Conservation (phyloP, 352 stramenopile species). For the Phytophthora vignae region DNA sequence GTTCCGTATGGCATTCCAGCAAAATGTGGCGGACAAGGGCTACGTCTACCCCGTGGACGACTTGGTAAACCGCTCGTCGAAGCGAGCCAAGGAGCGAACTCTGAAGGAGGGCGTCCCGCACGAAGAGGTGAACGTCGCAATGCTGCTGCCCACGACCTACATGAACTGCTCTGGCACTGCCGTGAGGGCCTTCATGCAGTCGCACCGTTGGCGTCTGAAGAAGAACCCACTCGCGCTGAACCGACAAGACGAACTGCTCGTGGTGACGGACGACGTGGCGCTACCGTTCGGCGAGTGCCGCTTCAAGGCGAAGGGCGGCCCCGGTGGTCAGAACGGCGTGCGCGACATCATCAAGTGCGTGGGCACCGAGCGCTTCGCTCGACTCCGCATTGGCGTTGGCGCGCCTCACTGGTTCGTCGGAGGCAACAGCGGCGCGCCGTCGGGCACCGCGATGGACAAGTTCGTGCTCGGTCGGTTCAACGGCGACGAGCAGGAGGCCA, state of each 20-base stretch:
- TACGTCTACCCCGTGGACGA: constrained; percentile 68
- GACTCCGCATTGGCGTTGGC: constrained; percentile 84
- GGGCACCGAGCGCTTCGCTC: constrained; percentile 81
- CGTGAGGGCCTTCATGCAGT: constrained; percentile 83
- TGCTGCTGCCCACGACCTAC: constrained; percentile 81
- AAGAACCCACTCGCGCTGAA: constrained; percentile 83
- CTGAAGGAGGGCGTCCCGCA: constrained; percentile 78
- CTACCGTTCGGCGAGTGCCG: constrained; percentile 84
- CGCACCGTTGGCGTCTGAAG: constrained; percentile 85
- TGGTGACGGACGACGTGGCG: constrained; percentile 83
- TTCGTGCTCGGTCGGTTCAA: constrained; percentile 84
- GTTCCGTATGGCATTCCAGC: constrained; percentile 71
- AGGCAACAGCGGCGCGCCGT: constrained; percentile 68
- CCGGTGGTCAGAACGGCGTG: constrained; percentile 85
- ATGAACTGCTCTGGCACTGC: constrained; percentile 89
- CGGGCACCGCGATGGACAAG: constrained; percentile 86
- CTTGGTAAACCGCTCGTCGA: constrained; percentile 79
- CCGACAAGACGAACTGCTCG: constrained; percentile 86
- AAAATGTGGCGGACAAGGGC: constrained; percentile 46
- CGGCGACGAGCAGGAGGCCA: constrained; percentile 78
- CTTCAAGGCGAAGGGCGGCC: constrained; percentile 82
- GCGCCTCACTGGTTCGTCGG: constrained; percentile 81
- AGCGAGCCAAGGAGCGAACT: constrained; percentile 80
- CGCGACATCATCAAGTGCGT: constrained; percentile 88
- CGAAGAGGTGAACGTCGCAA: constrained; percentile 73